Evolutionary conservation across 495 filamentous ascomycete species (phyloP), one percentile per base, ranked within the genome.

Genomic region (Penicillium tannophilum): DNA sequence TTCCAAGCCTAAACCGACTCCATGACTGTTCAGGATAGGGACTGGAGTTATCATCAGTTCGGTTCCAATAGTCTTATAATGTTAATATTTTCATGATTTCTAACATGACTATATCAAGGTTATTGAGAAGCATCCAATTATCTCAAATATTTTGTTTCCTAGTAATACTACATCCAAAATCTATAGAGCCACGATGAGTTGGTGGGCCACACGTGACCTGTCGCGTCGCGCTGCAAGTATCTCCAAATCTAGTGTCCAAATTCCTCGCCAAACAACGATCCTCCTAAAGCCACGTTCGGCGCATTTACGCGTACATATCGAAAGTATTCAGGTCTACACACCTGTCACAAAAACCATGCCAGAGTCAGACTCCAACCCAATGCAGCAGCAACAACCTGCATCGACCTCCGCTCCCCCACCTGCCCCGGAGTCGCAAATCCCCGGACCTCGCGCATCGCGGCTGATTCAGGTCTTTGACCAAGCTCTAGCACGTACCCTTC

Each of bases 381-480:
- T 30, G 26, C 46, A 49, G 14, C 43, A 24, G 43, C 43, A 46
- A 24, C 43, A 6, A 17, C 24, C 24, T 9, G 23, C 46, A 31
- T 49, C 46, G 7, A 5, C 23, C 10, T 49, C 46, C 39, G 16
- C 14, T n/a, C 71, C 82, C 3, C 82, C 83, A 23, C 68, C 76
- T 30, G 78, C 84, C 12, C 86, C 86, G 39, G 76, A 83, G 33
- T 66, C 86, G 20, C 74, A 79, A 61, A 80, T 86, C 1, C 90
- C 90, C 0, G 92, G 92, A 47, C 86, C 83, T 5, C 91, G 91
- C 74, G 92, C 92, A 17, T 72, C 81, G 16, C 83, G 85, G 39
- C 80, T 97, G 39, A 80, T 85, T 61, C 81, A 86, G 44, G 79
- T 94, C 47, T 93, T 90, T 73, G 76, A 79, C 42, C 78, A 85